A percentile compares a stretch with the other conserved stretches of the same genome.
These are phyloP conservation scores for Yamadazyma paraphyllophila DNA, from an alignment of 805 yeast species.

Conservation along the genomic window DNA sequence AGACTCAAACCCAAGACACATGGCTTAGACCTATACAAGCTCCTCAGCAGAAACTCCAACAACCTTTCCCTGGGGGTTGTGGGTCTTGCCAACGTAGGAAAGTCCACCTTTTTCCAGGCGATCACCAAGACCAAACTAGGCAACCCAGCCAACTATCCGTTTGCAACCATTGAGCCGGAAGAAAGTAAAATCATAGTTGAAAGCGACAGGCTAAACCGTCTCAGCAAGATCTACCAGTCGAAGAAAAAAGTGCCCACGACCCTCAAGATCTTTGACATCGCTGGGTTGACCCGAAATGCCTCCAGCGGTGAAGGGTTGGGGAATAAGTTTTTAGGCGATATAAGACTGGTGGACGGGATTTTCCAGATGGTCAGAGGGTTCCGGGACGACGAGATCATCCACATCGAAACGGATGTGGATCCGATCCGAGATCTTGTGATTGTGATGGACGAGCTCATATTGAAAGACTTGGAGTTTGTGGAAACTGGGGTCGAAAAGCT, in stretches of 20 bases:
- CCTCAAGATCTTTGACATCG: conserved; percentile 63
- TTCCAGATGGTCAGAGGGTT: conserved; percentile 69
- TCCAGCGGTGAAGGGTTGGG: conserved; percentile 68
- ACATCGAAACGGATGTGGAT: conserved; percentile 55
- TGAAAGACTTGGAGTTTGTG: conserved; percentile 60
- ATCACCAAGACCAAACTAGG: conserved; percentile 58
- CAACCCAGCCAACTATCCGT: conserved; percentile 60
- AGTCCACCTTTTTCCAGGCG: conserved; percentile 48
- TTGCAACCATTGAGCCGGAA: conserved; percentile 75
- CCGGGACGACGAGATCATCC: conserved; percentile 62
- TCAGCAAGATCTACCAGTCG: conserved; percentile 49
- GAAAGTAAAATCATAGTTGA: conserved; percentile 58
- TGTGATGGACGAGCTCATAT: conserved; percentile 61
- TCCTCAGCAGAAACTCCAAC: conserved; percentile 34
- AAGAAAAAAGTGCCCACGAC: conserved; percentile 51
- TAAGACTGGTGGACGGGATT: conserved; percentile 68
- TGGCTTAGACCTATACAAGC: conserved; percentile 9
- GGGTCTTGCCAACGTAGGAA: conserved; percentile 64
- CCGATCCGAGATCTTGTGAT: conserved; percentile 63
- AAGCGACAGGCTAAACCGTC: conserved; percentile 46
- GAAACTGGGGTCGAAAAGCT: conserved; percentile 45
- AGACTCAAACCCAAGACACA: conserved; percentile 2
- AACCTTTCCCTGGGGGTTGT: conserved; percentile 43
- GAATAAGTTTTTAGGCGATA: conserved; percentile 67
- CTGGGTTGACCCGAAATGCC: conserved; percentile 67